A percentile compares a stretch with the other conserved stretches of the same genome.
Conservation (phyloP, 306 rosid genomes). For the Sicyos edulis region DNA sequence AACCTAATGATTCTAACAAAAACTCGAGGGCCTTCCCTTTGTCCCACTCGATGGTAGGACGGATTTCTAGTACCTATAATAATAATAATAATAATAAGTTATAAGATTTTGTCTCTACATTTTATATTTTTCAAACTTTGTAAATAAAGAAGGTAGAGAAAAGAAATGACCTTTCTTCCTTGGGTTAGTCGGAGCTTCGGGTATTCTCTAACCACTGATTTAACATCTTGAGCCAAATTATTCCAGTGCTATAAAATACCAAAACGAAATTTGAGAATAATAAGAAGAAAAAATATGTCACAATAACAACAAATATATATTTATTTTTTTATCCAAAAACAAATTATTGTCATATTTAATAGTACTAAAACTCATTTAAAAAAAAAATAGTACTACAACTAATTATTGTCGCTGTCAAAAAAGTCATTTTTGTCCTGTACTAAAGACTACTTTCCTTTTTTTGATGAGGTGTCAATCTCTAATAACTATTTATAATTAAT, state of each 20-base stretch:
- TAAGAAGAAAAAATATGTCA: not conserved
- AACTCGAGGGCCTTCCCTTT: too few species aligned
- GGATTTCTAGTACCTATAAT: slow-evolving; percentile 28
- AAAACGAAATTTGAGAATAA: not conserved
- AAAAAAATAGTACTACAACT: not conserved
- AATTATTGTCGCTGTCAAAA: too few species aligned
- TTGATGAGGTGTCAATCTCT: too few species aligned
- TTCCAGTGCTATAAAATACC: slow-evolving; percentile 54
- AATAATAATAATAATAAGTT: not conserved
- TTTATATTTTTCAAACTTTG: not conserved
- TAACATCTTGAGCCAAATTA: slow-evolving; percentile 69
- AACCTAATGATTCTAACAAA: too few species aligned
- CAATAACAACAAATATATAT: not conserved
- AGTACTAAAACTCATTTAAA: not conserved
- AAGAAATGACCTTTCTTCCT: slow-evolving; percentile 76
- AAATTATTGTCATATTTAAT: not conserved
- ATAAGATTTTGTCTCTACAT: not conserved
- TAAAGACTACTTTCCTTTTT: too few species aligned
- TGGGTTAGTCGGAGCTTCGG: slow-evolving; percentile 75
- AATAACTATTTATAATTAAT: too few species aligned
- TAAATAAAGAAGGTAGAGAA: not conserved
- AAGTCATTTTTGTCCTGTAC: too few species aligned
- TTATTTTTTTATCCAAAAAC: too few species aligned
- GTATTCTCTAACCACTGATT: slow-evolving; percentile 68
- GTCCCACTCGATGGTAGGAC: too few species aligned